phyloP scores from a whole-genome alignment of 208 protist species.

The Acanthamoeba healyi region DNA sequence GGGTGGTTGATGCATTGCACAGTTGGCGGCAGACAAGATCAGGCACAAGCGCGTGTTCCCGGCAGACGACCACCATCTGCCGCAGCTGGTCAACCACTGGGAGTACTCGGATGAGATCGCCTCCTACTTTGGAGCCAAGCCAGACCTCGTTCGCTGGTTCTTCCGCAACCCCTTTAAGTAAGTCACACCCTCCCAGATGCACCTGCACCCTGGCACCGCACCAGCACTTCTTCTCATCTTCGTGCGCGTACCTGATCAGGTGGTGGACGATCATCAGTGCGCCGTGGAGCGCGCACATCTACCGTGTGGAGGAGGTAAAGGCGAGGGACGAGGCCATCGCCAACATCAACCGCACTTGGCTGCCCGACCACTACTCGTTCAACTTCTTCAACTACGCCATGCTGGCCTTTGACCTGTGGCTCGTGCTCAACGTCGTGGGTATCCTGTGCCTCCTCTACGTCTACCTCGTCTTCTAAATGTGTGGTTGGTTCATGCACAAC shows the following conservation, averaged over 20 bases:
- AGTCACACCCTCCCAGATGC: not conserved
- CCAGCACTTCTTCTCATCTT: no score
- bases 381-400: slow-evolving; percentile 71
- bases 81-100: slow-evolving; percentile 75
- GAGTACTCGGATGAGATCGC: slow-evolving; percentile 73
- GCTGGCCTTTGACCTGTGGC: slow-evolving; percentile 51
- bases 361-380: slow-evolving; percentile 67
- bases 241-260: not conserved
- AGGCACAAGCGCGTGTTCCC: slow-evolving; percentile 57
- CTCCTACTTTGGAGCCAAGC: slow-evolving; percentile 68
- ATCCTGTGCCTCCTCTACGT: slow-evolving; percentile 29
- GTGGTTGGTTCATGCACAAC: no score
- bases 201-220: no score
- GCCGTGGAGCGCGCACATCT: slow-evolving; percentile 71
- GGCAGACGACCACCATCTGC: slow-evolving; percentile 36
- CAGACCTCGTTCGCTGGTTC: slow-evolving; percentile 69
- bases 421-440: not conserved
- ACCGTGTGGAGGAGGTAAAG: slow-evolving; percentile 70
- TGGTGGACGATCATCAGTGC: slow-evolving; percentile 75
- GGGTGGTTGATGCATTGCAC: not conserved
- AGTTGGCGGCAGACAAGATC: slow-evolving; percentile 43
- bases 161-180: slow-evolving; percentile 68
- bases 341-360: slow-evolving; percentile 59
- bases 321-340: slow-evolving; percentile 49
- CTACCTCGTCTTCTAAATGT: not conserved